These are phyloP conservation scores for Dictyostelium capitatum DNA, from an alignment of 78 protist species.

Conservation along the genomic window DNA sequence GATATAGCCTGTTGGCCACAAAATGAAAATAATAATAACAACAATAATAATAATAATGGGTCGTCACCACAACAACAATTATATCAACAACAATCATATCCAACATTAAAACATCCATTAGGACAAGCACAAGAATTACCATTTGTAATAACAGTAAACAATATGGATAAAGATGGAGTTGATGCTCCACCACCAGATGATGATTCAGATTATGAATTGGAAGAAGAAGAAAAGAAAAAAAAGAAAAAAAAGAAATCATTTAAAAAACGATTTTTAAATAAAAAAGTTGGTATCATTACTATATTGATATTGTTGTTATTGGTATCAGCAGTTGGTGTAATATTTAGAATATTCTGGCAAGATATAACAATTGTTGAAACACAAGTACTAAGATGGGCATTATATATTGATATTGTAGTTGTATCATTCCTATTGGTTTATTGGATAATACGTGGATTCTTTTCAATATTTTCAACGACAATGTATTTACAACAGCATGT, in stretches of 20 bases:
- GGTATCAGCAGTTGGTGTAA: constrained; percentile 28
- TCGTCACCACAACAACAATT: too few species aligned
- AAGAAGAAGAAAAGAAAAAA: background rate
- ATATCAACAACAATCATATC: background rate
- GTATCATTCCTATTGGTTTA: background rate
- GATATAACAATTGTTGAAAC: background rate
- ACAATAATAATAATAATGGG: background rate
- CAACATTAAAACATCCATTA: constrained; percentile 28
- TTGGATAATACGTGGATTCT: constrained; percentile 42
- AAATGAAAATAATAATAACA: background rate
- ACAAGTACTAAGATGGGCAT: constrained; percentile 44
- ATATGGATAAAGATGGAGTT: constrained; percentile 5
- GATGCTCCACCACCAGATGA: background rate
- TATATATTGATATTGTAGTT: constrained; percentile 31
- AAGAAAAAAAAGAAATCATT: constrained; percentile 50
- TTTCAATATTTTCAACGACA: constrained; percentile 41
- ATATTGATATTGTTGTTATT: constrained; percentile 14
- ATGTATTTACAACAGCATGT: constrained; percentile 72
- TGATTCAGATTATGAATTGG: constrained; percentile 36
- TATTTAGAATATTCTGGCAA: constrained; percentile 65
- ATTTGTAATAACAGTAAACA: constrained; percentile 12
- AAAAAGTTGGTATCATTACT: background rate
- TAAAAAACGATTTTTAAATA: background rate
- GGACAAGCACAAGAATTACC: constrained; percentile 65
- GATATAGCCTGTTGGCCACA: too few species aligned